phyloP scores from a whole-genome alignment of 495 filamentous ascomycete species.

The Hypoxylon intermedium region DNA sequence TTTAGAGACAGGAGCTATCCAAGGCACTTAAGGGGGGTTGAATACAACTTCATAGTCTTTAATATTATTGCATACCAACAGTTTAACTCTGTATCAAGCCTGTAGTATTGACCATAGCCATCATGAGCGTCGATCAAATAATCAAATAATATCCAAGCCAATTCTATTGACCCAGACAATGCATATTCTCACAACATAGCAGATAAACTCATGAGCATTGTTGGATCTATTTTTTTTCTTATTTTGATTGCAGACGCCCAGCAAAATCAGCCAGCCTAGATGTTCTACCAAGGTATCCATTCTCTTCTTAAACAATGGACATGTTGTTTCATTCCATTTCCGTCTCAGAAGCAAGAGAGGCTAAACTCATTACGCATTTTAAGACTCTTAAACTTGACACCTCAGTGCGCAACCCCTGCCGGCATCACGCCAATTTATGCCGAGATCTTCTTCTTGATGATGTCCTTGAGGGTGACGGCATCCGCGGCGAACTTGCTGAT shows the following conservation, averaged over 20 bases:
- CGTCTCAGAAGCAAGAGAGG: slow-evolving; percentile 18
- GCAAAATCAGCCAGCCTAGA: slow-evolving; percentile 17
- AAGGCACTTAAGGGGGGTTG: too few relatives aligned
- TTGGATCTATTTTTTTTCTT: slow-evolving; percentile 5
- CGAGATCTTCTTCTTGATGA: slow-evolving; percentile 82
- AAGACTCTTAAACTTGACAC: slow-evolving; percentile 1
- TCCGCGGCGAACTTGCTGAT: slow-evolving; percentile 99
- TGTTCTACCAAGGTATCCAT: slow-evolving; percentile 21
- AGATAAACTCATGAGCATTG: too few relatives aligned
- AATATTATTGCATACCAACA: too few relatives aligned
- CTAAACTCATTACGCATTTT: slow-evolving; percentile 25
- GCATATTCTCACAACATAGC: too few relatives aligned
- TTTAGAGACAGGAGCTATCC: too few relatives aligned
- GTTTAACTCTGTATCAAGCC: too few relatives aligned
- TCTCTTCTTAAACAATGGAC: too few relatives aligned
- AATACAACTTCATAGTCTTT: too few relatives aligned
- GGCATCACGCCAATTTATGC: slow-evolving; percentile 32
- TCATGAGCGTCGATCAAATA: too few relatives aligned
- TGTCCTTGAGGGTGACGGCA: slow-evolving; percentile 89
- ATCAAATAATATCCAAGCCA: too few relatives aligned
- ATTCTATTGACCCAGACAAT: too few relatives aligned
- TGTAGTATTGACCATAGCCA: too few relatives aligned
- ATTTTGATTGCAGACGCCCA: slow-evolving; percentile 12
- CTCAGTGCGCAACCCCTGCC: background rate
- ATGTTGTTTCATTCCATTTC: slow-evolving; percentile 7